Evolutionary conservation across 441 rosid genomes (phyloP), one percentile per base, ranked within the genome.

Genomic region (Arabidopsis lyrata): DNA sequence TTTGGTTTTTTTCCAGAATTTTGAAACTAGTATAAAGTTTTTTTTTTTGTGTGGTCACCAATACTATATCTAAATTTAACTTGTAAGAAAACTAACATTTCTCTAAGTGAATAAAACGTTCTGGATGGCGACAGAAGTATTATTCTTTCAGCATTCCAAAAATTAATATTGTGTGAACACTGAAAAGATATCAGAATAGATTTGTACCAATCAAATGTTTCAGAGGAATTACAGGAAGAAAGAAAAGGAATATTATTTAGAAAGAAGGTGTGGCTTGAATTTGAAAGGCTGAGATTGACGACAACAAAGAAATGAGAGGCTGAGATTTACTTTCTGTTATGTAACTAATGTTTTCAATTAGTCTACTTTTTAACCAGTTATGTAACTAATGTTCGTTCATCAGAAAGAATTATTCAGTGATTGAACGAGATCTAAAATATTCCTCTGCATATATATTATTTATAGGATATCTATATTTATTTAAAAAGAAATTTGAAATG

Each of bases 61-160:
- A 36, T 36, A 36, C 10, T 38, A 0, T 38, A 10, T 9, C 42
- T 38, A 38, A 38, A 38, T 38, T 38, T 38, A 42, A 55, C n/a
- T 32, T 59, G 20, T 6, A 24, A n/a, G 15, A 34, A n/a, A 38
- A 45, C 4, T 45, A 31, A 11, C 1, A 11, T 48, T 59, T 70
- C 39, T 47, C 31, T 47, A n/a, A 2, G 6, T 54, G 13, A 27
- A 10, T 20, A 59, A 69, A 22, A 60, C 50, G 4, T 36, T 11
- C 41, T 12, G 20, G 60, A 60, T 36, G 49, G 31, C 32, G 34
- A 61, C 42, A 2, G 41, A 49, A 36, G 12, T 48, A 48, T 35
- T 49, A 60, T 60, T 70, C 52, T 70, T 11, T 38, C 14, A 15
- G 49, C 32, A 38, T 61, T 50, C 52, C 60, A 50, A 61, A 70